Evolutionary conservation across 441 rosid genomes (phyloP).

Genomic region (Codiaeum variegatum): DNA sequence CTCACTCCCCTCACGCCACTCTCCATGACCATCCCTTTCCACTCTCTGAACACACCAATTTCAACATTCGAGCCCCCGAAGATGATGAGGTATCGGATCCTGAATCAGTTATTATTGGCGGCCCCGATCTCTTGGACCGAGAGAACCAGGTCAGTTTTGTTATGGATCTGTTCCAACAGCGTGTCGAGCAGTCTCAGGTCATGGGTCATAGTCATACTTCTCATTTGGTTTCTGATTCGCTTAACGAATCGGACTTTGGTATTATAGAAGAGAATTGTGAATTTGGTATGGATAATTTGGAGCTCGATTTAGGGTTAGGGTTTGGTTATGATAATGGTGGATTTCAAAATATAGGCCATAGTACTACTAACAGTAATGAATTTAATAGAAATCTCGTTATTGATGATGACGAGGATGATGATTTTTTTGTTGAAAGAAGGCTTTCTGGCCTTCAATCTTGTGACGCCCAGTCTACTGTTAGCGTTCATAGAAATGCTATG

Average conservation of each 20-base stretch:
- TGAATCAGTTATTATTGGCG: conserved; percentile 32
- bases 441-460: conserved; percentile 28
- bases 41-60: background rate
- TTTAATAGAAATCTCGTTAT: conserved; percentile 19
- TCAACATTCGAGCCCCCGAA: background rate
- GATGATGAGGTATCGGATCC: conserved; percentile 37
- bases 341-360: conserved; percentile 23
- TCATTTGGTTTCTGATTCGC: conserved; percentile 31
- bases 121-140: conserved; percentile 38
- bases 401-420: conserved; percentile 35
- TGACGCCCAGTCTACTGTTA: conserved; percentile 31
- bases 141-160: conserved; percentile 61
- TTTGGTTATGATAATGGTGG: conserved; percentile 35
- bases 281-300: conserved; percentile 36
- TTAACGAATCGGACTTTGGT: conserved; percentile 42
- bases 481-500: conserved; percentile 22
- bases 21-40: conserved; percentile 6
- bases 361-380: conserved; percentile 25
- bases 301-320: conserved; percentile 48
- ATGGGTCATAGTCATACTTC: conserved; percentile 17
- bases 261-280: conserved; percentile 37
- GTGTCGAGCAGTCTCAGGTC: conserved; percentile 64
- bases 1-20: background rate
- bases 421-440: conserved; percentile 50
- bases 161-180: conserved; percentile 80